Base-by-base conservation (phyloP, 139 green algal species). In the Haematococcus lacustris region DNA sequence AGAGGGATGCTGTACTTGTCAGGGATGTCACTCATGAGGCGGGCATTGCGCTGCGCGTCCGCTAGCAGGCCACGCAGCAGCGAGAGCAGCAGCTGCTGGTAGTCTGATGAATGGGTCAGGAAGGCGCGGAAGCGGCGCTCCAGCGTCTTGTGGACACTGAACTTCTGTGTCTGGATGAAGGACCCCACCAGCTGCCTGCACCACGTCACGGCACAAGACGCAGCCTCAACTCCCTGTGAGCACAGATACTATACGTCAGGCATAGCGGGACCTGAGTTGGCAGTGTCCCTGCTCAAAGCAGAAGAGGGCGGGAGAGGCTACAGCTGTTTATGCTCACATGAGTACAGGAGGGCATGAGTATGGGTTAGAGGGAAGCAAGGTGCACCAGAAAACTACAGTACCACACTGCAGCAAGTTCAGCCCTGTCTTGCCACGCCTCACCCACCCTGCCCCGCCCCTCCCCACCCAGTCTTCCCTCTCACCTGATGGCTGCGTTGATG, bases 101-200 rank as follows among this genome's bases (percentile, higher is more conserved):
- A 86, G 75, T 86, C 77, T 21, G 66, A 70, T 37, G 51, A 61
- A 0, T 73, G 73, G 40, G 77, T 78, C 38, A 86, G 72, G 80
- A 73, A 83, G n/a, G 41, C 68, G 32, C 77, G 74, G 68, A 80
- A 80, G 39, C 73, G 66, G 30, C 87, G 84, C 67, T 82, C 63
- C 80, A 99, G 77, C 60, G 80, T 76, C 71, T 93, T 90, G 82
- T 99, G 96, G 66, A 97, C 88, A 69, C 81, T 89, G 81, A 89
- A 91, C 86, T 98, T 99, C 83, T 99, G 95, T 25, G 88, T 97
- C 68, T 81, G 79, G 73, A 99, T 93, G 83, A 99, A 99, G 61
- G 80, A 92, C 38, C 96, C 85, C 28, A 99, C 85, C 89, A 99
- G 91, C 68, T 95, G 86, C 68, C 91, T 89, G 85, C 87, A 84